Percentiles rank a stretch among this genome's conserved stretches.
phyloP scores from a whole-genome alignment of 202 grass and related monocot genomes.

The Schoenoplectus tabernaemontani region DNA sequence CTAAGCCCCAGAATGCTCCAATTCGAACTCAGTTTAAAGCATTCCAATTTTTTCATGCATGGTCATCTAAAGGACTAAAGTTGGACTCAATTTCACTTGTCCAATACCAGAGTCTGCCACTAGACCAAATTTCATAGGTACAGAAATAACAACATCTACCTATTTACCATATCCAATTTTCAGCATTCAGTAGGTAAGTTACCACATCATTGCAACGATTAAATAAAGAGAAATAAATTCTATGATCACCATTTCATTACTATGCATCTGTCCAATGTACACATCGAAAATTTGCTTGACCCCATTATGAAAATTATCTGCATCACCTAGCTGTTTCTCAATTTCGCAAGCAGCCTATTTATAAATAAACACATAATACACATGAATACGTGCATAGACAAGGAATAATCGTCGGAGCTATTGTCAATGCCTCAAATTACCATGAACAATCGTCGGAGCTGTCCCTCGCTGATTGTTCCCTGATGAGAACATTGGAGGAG shows the following conservation, averaged over 20 bases:
- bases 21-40: not conserved
- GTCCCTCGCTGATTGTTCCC: not conserved
- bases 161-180: not conserved
- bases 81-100: not conserved
- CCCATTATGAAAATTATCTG: not conserved
- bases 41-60: not conserved
- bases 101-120: not conserved
- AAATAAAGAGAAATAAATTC: not conserved
- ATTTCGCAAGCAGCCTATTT: slow-evolving; percentile 6
- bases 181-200: not conserved
- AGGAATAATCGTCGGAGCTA: no score
- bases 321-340: not conserved
- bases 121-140: not conserved
- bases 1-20: not conserved
- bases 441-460: slow-evolving; percentile 5
- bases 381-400: not conserved
- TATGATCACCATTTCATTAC: not conserved
- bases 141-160: not conserved
- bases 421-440: not conserved
- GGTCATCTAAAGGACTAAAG: not conserved
- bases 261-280: not conserved
- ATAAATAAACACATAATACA: not conserved
- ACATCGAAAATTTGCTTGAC: not conserved
- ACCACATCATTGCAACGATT: not conserved
- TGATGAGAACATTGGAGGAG: not conserved